A percentile compares a stretch with the other conserved stretches of the same genome.
These are phyloP conservation scores for Flaveria ramosissima DNA, from an alignment of 129 eudicot genomes.

Conservation along the genomic window DNA sequence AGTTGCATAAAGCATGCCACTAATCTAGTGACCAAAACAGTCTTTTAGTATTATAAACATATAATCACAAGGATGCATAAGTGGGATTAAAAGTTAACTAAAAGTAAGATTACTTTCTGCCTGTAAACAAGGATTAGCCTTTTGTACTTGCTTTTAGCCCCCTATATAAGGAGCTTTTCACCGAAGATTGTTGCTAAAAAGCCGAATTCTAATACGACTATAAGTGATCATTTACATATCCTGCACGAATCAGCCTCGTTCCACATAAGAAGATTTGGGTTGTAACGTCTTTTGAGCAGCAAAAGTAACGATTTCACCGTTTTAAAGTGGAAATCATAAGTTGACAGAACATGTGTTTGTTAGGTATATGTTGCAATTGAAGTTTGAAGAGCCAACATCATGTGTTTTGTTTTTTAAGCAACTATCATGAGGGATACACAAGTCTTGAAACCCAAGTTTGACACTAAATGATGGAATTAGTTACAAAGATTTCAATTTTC, in stretches of 20 bases:
- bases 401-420: slow-evolving; percentile 32
- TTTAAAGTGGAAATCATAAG: slow-evolving; percentile 19
- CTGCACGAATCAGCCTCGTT: neutral
- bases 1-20: slow-evolving; percentile 24
- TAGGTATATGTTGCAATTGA: slow-evolving; percentile 24
- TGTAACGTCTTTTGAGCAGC: slow-evolving; percentile 16
- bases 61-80: slow-evolving; percentile 12
- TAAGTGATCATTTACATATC: neutral
- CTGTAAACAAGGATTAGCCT: slow-evolving; percentile 38
- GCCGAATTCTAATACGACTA: slow-evolving; percentile 1
- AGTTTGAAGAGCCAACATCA: slow-evolving; percentile 26
- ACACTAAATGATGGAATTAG: neutral
- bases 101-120: slow-evolving; percentile 34
- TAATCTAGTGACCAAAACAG: slow-evolving; percentile 33
- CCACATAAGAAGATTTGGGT: neutral
- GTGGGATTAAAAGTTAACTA: slow-evolving; percentile 32
- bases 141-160: slow-evolving; percentile 31
- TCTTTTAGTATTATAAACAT: slow-evolving; percentile 18
- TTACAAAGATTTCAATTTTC: neutral
- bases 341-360: slow-evolving; percentile 30
- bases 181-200: slow-evolving; percentile 6
- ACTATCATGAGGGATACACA: slow-evolving; percentile 28
- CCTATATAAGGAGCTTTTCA: slow-evolving; percentile 28
- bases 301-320: slow-evolving; percentile 7
- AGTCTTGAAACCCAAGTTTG: slow-evolving; percentile 30